Conservation (phyloP, 2,329 filamentous ascomycete species). For the Anisogramma anomala region DNA sequence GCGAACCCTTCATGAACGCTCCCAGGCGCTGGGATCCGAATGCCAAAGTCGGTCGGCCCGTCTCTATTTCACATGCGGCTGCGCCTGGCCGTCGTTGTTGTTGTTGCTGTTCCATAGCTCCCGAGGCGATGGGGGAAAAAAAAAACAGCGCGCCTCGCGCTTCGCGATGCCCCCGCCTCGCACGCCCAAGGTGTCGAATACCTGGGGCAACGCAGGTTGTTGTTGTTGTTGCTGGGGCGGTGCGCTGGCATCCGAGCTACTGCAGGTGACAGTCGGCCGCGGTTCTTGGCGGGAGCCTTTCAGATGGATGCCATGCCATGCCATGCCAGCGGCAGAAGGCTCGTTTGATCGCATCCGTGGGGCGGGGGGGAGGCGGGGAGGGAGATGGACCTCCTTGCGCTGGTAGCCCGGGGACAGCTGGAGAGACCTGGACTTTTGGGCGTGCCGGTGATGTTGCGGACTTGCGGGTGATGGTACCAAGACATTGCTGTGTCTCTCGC, state of each 20-base stretch:
- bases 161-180: slow-evolving; percentile 49
- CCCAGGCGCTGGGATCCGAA: slow-evolving; percentile 5
- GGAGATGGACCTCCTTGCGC: slow-evolving; percentile 17
- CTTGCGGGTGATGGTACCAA: slow-evolving; percentile 6
- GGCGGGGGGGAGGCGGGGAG: no score
- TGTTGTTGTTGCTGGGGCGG: no score
- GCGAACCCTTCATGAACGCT: no score
- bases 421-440: slow-evolving; percentile 12
- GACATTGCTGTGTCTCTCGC: slow-evolving; percentile 7
- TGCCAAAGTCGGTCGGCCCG: slow-evolving; percentile 30
- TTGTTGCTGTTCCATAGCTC: slow-evolving; percentile 61
- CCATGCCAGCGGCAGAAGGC: no score
- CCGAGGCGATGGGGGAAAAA: slow-evolving; percentile 57
- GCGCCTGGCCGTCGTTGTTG: slow-evolving; percentile 47
- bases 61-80: slow-evolving; percentile 51
- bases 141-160: slow-evolving; percentile 50
- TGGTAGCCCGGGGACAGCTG: slow-evolving; percentile 28
- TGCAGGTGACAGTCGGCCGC: slow-evolving; percentile 31
- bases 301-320: no score
- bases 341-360: no score
- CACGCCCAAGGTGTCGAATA: no score
- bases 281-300: slow-evolving; percentile 27
- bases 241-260: no score
- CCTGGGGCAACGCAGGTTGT: no score
- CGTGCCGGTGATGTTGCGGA: slow-evolving; percentile 6